These are phyloP conservation scores for Dioszegia aurantiaca DNA, from an alignment of 768 basidiomycete species.

Conservation along the genomic window DNA sequence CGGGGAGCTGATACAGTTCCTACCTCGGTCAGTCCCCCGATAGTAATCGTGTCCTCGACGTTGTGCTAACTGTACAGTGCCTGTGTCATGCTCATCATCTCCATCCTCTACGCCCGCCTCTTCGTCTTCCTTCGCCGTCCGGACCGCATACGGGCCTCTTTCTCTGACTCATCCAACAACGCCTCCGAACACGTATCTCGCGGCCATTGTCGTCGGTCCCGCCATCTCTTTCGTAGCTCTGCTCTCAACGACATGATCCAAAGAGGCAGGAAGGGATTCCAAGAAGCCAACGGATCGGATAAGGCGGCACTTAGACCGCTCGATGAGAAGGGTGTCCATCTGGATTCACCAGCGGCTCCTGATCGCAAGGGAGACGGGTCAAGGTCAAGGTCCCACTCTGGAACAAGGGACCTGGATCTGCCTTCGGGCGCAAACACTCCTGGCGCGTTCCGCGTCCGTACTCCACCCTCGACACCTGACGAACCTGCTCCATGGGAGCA, in stretches of 20 bases:
- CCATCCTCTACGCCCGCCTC: constrained; percentile 47
- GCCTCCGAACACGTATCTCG: not conserved
- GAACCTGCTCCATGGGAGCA: constrained; percentile 43
- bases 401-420: not conserved
- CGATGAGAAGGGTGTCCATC: too few relatives aligned
- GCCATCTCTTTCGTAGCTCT: not conserved
- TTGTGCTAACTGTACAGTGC: constrained; percentile 27
- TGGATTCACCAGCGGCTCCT: too few relatives aligned
- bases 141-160: constrained; percentile 45
- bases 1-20: constrained; percentile 51
- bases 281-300: too few relatives aligned
- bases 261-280: too few relatives aligned
- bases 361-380: too few relatives aligned
- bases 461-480: constrained; percentile 10
- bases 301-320: too few relatives aligned
- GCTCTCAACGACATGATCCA: too few relatives aligned
- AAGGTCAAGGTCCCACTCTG: not conserved
- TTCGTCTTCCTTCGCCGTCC: constrained; percentile 54
- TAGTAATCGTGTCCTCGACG: not conserved
- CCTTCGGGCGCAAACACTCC: constrained; percentile 3
- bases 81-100: constrained; percentile 46
- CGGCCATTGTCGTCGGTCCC: not conserved
- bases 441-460: not conserved
- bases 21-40: constrained; percentile 39
- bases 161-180: constrained; percentile 4